These are phyloP conservation scores for Suillus brevipes DNA, from an alignment of 768 basidiomycete species.

Conservation along the genomic window DNA sequence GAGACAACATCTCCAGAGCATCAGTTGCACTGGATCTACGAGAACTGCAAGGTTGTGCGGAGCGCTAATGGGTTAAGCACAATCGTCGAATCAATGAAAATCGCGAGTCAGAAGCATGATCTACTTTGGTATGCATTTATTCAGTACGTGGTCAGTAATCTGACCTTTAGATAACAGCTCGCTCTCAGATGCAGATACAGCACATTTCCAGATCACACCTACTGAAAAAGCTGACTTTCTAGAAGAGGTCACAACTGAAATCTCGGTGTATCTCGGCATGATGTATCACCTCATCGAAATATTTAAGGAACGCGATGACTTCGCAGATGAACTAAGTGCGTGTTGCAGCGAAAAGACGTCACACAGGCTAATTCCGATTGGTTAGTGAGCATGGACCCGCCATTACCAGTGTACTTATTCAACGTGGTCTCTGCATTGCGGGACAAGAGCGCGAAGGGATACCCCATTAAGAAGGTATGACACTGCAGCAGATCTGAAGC, in stretches of 20 bases:
- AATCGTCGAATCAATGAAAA: slow-evolving; percentile 87
- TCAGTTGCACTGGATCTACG: slow-evolving; percentile 93
- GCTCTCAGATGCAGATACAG: slow-evolving; percentile 72
- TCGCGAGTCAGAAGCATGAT: slow-evolving; percentile 86
- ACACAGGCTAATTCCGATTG: slow-evolving; percentile 11
- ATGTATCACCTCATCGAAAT: slow-evolving; percentile 94
- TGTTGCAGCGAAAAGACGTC: slow-evolving; percentile 8
- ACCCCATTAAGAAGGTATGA: slow-evolving; percentile 93
- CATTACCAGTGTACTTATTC: slow-evolving; percentile 90
- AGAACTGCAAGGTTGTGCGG: slow-evolving; percentile 87
- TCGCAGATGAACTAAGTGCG: slow-evolving; percentile 96
- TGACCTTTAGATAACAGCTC: slow-evolving; percentile 45
- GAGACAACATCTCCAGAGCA: slow-evolving; percentile 92
- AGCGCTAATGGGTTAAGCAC: slow-evolving; percentile 78
- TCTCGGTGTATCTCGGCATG: slow-evolving; percentile 93
- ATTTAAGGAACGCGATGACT: slow-evolving; percentile 90
- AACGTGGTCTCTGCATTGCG: slow-evolving; percentile 85
- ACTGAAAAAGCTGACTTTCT: slow-evolving; percentile 76
- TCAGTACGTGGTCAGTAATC: slow-evolving; percentile 2
- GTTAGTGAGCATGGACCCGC: slow-evolving; percentile 92
- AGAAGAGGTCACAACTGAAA: slow-evolving; percentile 89
- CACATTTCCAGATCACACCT: slow-evolving; percentile 66
- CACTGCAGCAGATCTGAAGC: neutral
- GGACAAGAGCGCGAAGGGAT: slow-evolving; percentile 92
- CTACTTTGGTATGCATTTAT: slow-evolving; percentile 58